Base-by-base conservation (phyloP, 768 basidiomycete genomes). In the Rhodotorula diobovata region DNA sequence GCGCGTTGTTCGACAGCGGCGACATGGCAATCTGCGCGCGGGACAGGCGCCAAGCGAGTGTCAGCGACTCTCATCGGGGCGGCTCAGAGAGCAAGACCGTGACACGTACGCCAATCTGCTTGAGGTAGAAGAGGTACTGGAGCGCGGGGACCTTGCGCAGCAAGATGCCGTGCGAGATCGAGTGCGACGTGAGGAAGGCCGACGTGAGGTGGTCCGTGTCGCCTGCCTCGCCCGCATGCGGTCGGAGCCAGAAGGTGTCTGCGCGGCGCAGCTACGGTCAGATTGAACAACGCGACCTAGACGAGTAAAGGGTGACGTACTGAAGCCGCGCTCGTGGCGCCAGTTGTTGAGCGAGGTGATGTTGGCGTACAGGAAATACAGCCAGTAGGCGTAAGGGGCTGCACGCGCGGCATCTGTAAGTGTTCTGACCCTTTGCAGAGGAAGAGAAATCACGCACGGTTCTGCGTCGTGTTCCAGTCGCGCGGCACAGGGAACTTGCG, bases 101-200 rank as follows among this genome's bases (percentile, higher is more conserved):
- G 0, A 11, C 28, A 53, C 68, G 51, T 25, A 69, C 68, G 1
- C 76, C 69, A 72, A 98, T 97, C 82, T 98, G 96, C 81, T 92
- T 94, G 74, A 99, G 84, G 80, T 98, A 99, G 82, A 93, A 99
- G 23, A 99, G 86, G 79, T 99, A 99, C 78, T 95, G 93, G 57
- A 99, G 82, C 2, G 94, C 94, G 0, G 96, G 96, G 11, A 99
- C 95, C 81, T 99, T 99, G 68, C 96, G 89, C 16, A 99, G 85
- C 30, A 97, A 84, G 80, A 99, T 99, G n/a, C 96, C 96, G 78
- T 99, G 96, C 18, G 96, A 97, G 78, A 99, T 98, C 1, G 94
- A 97, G 79, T 98, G 95, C 4, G 94, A 90, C 1, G 93, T 93
- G 34, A 99, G 84, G 86, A 93, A 99, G 4, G 95, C 90, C 4